Evolutionary conservation across 345 rosid species (phyloP).

Genomic region (Lagerstroemia speciosa): DNA sequence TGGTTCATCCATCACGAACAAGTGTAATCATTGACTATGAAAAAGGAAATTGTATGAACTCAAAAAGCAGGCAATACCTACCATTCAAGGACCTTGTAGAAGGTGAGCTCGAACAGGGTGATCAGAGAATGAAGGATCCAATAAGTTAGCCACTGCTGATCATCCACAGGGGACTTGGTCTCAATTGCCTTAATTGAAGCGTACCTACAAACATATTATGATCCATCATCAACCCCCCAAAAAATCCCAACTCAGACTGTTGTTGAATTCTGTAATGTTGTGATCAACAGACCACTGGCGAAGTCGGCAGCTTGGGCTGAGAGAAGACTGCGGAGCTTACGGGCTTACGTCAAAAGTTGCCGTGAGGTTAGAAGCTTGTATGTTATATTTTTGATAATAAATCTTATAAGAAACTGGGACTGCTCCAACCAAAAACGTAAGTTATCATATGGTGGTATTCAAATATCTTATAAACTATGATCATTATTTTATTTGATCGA

Average conservation of each 20-base stretch:
- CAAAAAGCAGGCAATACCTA: constrained; percentile 35
- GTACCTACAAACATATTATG: constrained; percentile 35
- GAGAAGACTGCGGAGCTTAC: no score
- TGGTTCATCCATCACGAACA: neutral
- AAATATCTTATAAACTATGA: no score
- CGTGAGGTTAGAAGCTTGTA: no score
- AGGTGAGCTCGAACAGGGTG: constrained; percentile 88
- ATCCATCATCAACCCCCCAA: constrained; percentile 4
- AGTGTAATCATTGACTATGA: neutral
- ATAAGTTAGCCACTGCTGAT: constrained; percentile 91
- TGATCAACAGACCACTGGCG: no score
- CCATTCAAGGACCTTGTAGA: constrained; percentile 86
- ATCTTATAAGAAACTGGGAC: no score
- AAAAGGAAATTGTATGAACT: neutral
- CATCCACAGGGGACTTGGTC: constrained; percentile 74
- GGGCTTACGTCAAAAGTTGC: no score
- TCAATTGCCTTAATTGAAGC: constrained; percentile 88
- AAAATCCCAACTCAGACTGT: neutral
- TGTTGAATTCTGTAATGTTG: no score
- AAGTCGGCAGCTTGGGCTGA: no score
- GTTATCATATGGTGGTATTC: no score
- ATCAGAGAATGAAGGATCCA: constrained; percentile 90
- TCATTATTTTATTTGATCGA: no score
- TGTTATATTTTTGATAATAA: no score
- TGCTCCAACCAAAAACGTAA: no score